Evolutionary conservation across 495 filamentous ascomycete species (phyloP).

Genomic region (Elaphomyces granulatus): DNA sequence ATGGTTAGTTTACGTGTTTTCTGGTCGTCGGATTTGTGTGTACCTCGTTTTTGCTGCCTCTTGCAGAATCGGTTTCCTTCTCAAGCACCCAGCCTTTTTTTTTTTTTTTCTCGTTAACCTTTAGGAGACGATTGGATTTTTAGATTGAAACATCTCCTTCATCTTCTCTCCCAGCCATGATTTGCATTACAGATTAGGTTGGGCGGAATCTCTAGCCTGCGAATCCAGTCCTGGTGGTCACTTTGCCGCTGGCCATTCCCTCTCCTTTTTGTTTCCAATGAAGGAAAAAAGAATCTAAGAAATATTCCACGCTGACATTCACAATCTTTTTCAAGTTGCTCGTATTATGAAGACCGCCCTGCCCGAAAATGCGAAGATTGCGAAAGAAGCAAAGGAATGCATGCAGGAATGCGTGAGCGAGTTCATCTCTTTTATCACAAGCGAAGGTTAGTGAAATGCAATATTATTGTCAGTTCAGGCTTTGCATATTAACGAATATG

Average conservation of each 20-base stretch:
- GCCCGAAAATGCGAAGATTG: conserved; percentile 97
- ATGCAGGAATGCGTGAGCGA: conserved; percentile 99
- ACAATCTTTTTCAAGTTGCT: conserved; percentile 68
- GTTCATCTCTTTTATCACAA: conserved; percentile 99
- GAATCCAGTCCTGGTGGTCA: no score
- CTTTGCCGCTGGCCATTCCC: neutral
- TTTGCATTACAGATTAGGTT: conserved; percentile 1
- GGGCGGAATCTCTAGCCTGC: no score
- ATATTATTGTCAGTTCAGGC: no score
- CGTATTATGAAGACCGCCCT: conserved; percentile 97
- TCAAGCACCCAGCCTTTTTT: neutral
- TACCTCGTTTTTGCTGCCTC: conserved; percentile 18
- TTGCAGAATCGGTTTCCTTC: conserved; percentile 5
- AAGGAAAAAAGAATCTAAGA: no score
- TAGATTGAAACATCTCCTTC: conserved; percentile 3
- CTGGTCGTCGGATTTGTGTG: conserved; percentile 42
- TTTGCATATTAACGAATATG: conserved; percentile 7
- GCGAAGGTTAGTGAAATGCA: conserved; percentile 81
- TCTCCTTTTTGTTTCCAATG: neutral
- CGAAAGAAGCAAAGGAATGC: conserved; percentile 98
- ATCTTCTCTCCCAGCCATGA: conserved; percentile 2
- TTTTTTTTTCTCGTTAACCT: no score
- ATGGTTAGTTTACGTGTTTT: conserved; percentile 70
- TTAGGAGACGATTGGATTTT: no score
- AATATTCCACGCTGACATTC: conserved; percentile 69